Evolutionary conservation across 768 basidiomycete genomes (phyloP), one percentile per base, ranked within the genome.

Genomic region (Strobilomyces confusus): DNA sequence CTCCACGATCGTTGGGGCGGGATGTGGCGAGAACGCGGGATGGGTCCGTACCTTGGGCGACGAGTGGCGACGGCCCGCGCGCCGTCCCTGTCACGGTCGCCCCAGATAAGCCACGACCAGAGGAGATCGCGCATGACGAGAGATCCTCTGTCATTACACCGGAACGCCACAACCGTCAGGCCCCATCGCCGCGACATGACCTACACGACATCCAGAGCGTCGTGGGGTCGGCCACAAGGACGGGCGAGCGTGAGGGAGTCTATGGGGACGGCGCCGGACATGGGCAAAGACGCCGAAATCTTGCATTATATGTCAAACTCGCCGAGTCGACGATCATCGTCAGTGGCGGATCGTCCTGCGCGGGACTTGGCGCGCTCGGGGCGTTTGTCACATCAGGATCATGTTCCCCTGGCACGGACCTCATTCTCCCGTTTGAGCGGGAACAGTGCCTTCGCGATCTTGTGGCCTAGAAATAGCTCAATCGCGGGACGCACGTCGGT

Each of bases 271-370:
- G 26, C 26, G 26, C 26, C 26, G 26, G 26, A 26, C 26, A 26
- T 26, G 26, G 26, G 23, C 17, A 56, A 48, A 52, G 19, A 44
- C 19, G 33, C 41, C 36, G 26, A 51, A 11, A 37, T 42, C 2
- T 26, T 15, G 25, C 40, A 48, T 23, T 43, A 26, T 25, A 14
- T 49, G 13, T 33, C 38, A 36, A 37, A 23, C 23, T 8, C 8
- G 9, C 26, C 36, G 26, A 50, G 45, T 42, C 22, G 59, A 45
- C 52, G 38, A 64, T 64, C 52, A 49, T 57, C 41, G 34, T 44
- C 48, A 23, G 43, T 58, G 50, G 52, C 48, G 56, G 56, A 63
- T 64, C 53, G 52, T 51, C 53, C 17, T 34, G 7, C 23, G 30
- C 38, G 33, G 22, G 29, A 36, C 22, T 20, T 20, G 26, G 38